A percentile compares a stretch with the other conserved stretches of the same genome.
Conservation (phyloP, 495 filamentous ascomycete genomes). For the Neurospora terricola region DNA sequence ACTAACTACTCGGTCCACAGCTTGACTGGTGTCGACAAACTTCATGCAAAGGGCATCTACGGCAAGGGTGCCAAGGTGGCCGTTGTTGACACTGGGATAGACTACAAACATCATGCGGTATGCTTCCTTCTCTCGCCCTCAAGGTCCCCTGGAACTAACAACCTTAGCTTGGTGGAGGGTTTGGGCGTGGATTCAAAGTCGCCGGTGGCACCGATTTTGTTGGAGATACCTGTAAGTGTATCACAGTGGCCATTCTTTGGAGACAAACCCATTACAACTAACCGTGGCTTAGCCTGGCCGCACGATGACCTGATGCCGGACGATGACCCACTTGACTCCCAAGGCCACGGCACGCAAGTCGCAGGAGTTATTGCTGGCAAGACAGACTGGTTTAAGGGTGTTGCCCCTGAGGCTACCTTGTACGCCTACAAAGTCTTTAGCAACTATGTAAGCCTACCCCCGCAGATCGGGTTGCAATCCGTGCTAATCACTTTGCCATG, state of each 20-base stretch:
- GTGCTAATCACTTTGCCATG: neutral
- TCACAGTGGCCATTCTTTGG: neutral
- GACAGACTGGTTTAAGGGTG: conserved; percentile 31
- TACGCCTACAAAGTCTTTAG: conserved; percentile 39
- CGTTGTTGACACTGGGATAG: conserved; percentile 34
- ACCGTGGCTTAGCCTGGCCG: conserved; percentile 15
- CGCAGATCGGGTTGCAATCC: neutral
- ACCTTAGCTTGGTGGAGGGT: conserved; percentile 25
- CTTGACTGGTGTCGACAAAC: conserved; percentile 22
- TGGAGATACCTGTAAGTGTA: conserved; percentile 15
- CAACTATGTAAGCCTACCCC: conserved; percentile 3
- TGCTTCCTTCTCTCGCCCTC: neutral
- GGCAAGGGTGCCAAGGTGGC: conserved; percentile 21
- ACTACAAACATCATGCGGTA: conserved; percentile 36
- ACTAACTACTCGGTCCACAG: conserved; percentile 22
- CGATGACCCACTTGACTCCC: conserved; percentile 30
- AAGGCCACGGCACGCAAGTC: conserved; percentile 40
- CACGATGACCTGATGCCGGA: conserved; percentile 20
- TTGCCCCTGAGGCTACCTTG: conserved; percentile 40
- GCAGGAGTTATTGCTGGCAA: conserved; percentile 41
- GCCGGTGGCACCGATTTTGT: conserved; percentile 27
- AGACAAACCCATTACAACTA: neutral
- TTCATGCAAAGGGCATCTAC: conserved; percentile 20
- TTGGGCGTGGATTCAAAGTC: conserved; percentile 25
- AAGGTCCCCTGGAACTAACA: neutral